Percentiles rank a stretch among this genome's conserved stretches.
Conservation (phyloP, 1,284 basidiomycete genomes). For the Rhodotorula sp. region DNA sequence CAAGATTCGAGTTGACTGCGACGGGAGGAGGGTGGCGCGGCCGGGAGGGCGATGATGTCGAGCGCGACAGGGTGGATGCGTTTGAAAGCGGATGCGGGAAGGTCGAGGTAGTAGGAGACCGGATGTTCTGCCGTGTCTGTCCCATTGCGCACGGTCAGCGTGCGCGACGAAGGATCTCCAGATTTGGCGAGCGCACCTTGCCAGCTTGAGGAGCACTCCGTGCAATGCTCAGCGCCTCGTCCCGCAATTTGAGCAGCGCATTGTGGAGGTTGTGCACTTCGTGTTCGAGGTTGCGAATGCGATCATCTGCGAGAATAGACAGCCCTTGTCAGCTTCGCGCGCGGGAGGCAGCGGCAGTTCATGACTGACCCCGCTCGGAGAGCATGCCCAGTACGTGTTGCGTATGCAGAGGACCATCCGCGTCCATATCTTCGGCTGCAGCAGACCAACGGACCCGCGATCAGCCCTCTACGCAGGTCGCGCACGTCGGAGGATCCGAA, state of each 20-base stretch:
- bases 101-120: conserved; percentile 28
- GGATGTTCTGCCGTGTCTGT: conserved; percentile 21
- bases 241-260: conserved; percentile 53
- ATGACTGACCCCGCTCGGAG: conserved; percentile 38
- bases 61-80: conserved; percentile 32
- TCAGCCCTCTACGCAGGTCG: too few species aligned
- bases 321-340: not conserved
- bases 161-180: not conserved
- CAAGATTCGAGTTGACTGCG: conserved; percentile 9
- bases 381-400: conserved; percentile 39
- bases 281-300: conserved; percentile 66
- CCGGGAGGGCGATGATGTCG: conserved; percentile 16
- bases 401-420: conserved; percentile 23
- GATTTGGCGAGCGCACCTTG: conserved; percentile 10
- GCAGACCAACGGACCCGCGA: not conserved
- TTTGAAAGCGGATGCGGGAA: conserved; percentile 40
- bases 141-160: not conserved
- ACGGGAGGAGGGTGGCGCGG: conserved; percentile 12
- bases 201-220: not conserved
- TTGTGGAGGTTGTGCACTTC: conserved; percentile 68
- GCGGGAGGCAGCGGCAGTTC: not conserved
- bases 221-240: conserved; percentile 29
- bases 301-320: conserved; percentile 56
- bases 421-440: conserved; percentile 42
- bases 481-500: too few species aligned